Evolutionary conservation across 1,284 basidiomycete species (phyloP).

Genomic region (Boletus sp.): DNA sequence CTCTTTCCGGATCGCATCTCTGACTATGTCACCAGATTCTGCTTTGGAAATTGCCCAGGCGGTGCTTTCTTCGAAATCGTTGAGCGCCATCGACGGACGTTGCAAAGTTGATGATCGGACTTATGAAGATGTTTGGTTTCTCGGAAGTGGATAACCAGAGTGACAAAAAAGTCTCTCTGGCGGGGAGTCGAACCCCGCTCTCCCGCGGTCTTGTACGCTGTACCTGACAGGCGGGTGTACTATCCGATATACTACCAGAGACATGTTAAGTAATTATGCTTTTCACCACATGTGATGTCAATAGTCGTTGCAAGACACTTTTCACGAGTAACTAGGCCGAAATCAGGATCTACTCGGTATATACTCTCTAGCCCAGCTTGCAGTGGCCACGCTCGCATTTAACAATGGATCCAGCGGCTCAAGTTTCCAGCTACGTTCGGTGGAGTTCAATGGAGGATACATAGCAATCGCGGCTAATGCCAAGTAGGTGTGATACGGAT

Average conservation of each 20-base stretch:
- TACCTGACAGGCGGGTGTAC: slow-evolving; percentile 42
- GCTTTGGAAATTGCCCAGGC: slow-evolving; percentile 55
- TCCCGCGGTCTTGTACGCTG: slow-evolving; percentile 28
- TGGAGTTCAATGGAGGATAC: slow-evolving; percentile 44
- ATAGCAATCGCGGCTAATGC: slow-evolving; percentile 78
- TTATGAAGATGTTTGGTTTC: too few species aligned
- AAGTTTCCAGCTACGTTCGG: slow-evolving; percentile 50
- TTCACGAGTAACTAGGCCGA: too few species aligned
- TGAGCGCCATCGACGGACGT: slow-evolving; percentile 41
- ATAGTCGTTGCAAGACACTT: too few species aligned
- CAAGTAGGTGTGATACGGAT: slow-evolving; percentile 90
- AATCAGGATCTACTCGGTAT: slow-evolving; percentile 33
- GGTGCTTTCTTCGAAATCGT: slow-evolving; percentile 52
- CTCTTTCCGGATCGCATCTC: slow-evolving; percentile 71
- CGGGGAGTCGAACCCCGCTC: slow-evolving; percentile 44
- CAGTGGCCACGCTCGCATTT: slow-evolving; percentile 64
- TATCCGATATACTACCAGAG: slow-evolving; percentile 45
- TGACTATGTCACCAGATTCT: slow-evolving; percentile 57
- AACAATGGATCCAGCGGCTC: slow-evolving; percentile 60
- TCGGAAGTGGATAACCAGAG: too few species aligned
- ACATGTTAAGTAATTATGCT: too few species aligned
- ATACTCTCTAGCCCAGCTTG: slow-evolving; percentile 57
- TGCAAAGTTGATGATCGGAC: not conserved
- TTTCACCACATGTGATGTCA: too few species aligned
- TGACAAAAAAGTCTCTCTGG: slow-evolving; percentile 37